Evolutionary conservation across 768 basidiomycete genomes (phyloP).

Genomic region (Neoboletus subvelutipes): DNA sequence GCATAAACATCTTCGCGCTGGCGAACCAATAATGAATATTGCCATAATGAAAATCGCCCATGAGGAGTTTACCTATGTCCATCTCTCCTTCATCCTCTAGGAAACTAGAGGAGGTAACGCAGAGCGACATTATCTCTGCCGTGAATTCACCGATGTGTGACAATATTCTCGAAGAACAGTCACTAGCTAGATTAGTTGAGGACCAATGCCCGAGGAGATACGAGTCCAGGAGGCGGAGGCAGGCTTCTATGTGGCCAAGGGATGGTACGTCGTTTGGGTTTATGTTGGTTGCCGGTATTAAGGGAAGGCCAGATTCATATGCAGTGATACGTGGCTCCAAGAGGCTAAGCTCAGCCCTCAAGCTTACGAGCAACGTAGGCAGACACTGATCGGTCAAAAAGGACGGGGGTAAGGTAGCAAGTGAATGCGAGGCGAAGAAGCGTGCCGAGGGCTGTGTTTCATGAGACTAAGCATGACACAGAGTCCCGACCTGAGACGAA

Average conservation of each 20-base stretch:
- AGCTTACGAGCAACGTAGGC: conserved; percentile 30
- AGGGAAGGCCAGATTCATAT: conserved; percentile 40
- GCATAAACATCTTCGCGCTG: conserved; percentile 52
- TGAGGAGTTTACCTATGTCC: conserved; percentile 17
- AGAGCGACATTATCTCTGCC: conserved; percentile 50
- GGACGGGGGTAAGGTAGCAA: conserved; percentile 49
- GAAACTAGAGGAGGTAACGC: conserved; percentile 46
- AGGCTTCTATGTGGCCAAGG: conserved; percentile 50
- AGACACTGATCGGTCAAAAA: conserved; percentile 36
- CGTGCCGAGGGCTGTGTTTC: conserved; percentile 48
- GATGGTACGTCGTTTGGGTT: conserved; percentile 31
- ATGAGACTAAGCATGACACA: conserved; percentile 6
- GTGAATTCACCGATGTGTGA: conserved; percentile 33
- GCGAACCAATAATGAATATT: background rate
- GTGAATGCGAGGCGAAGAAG: conserved; percentile 50
- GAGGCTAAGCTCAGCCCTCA: conserved; percentile 39
- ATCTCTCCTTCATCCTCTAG: conserved; percentile 18
- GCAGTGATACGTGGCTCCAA: conserved; percentile 39
- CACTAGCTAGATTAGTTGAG: conserved; percentile 12
- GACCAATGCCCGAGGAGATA: conserved; percentile 63
- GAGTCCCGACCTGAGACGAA: conserved; percentile 4
- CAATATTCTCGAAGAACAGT: conserved; percentile 8
- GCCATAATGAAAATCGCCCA: background rate
- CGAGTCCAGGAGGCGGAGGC: conserved; percentile 60
- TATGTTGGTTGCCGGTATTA: conserved; percentile 32